These are phyloP conservation scores for Podila minutissima DNA, from an alignment of 192 early-diverging fungal genomes.

Conservation along the genomic window DNA sequence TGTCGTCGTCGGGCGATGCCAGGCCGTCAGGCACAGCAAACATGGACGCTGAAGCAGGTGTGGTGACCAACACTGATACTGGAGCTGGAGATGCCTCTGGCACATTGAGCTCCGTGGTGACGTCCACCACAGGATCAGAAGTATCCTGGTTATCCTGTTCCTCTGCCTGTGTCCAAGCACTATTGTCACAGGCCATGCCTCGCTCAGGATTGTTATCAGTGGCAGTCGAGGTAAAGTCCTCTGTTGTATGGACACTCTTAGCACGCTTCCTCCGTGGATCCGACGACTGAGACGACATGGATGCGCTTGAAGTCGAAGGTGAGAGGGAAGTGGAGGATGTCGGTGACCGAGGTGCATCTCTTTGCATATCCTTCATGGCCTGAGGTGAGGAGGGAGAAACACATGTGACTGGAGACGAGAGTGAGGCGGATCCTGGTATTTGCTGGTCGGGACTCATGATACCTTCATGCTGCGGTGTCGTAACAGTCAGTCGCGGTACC, in stretches of 20 bases:
- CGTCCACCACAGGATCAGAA: neutral
- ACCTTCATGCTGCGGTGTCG: neutral
- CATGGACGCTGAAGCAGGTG: too few species aligned
- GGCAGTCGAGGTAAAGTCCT: neutral
- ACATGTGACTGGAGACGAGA: neutral
- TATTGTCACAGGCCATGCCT: neutral
- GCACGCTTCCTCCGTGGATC: neutral
- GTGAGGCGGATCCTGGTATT: neutral
- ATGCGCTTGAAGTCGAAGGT: neutral
- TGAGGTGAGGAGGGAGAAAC: neutral
- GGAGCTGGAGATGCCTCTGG: too few species aligned
- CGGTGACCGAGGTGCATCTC: neutral
- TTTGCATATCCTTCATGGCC: neutral
- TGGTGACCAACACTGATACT: too few species aligned
- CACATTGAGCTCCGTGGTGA: neutral
- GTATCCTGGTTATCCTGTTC: neutral
- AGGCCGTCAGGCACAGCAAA: too few species aligned
- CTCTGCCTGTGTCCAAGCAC: neutral
- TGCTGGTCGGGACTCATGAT: neutral
- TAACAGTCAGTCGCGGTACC: neutral
- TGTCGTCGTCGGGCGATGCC: neutral
- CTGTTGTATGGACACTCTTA: neutral
- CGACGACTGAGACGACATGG: neutral
- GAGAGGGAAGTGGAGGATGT: neutral
- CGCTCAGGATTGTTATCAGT: neutral